Evolutionary conservation across 805 yeast genomes (phyloP).

Genomic region (Metschnikowia kofuensis): DNA sequence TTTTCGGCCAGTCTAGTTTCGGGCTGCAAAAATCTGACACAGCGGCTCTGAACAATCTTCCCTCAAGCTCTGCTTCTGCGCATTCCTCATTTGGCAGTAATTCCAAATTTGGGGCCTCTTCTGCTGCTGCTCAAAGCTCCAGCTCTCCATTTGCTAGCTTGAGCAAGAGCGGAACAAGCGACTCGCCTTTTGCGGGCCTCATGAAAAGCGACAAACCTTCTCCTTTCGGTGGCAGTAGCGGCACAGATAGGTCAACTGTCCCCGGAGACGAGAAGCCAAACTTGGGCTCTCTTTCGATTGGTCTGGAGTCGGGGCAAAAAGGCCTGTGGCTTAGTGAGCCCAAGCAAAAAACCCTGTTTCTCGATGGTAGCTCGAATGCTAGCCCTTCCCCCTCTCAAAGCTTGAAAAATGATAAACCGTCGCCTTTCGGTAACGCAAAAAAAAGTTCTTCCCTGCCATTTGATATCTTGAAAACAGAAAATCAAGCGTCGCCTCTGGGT

Average conservation of each 20-base stretch:
- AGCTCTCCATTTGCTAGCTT: constrained; percentile 6
- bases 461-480: background rate
- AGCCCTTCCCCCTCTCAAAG: too few relatives aligned
- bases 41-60: background rate
- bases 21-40: constrained; percentile 1
- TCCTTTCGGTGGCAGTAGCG: constrained; percentile 3
- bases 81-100: constrained; percentile 3
- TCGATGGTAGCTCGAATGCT: background rate
- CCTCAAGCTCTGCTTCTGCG: background rate
- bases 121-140: background rate
- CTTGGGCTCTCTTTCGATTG: background rate
- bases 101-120: constrained; percentile 6
- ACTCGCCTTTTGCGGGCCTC: constrained; percentile 6
- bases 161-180: background rate
- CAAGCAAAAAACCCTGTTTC: background rate
- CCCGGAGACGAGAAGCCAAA: background rate
- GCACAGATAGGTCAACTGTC: background rate
- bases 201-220: constrained; percentile 2
- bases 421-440: background rate
- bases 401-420: background rate
- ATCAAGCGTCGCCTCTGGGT: background rate
- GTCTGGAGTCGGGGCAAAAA: background rate
- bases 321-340: background rate
- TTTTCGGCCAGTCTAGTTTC: constrained; percentile 9
- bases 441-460: background rate